Conservation (phyloP, 2,329 filamentous ascomycete species). For the Aspergillus piperis region DNA sequence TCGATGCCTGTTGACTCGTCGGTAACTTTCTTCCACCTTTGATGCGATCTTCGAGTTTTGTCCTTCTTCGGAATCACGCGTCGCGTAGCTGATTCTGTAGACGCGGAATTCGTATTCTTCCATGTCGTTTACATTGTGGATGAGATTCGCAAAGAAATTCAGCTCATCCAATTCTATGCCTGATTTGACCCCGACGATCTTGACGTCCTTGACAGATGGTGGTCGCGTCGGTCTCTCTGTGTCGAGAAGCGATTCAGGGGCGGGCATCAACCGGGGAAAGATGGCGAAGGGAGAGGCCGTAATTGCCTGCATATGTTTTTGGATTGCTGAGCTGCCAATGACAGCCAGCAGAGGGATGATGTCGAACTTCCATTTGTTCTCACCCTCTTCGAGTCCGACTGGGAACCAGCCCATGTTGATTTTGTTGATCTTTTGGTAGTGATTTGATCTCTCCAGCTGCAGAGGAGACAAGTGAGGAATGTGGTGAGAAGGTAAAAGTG, state of each 20-base stretch:
- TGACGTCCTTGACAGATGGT: constrained; percentile 55
- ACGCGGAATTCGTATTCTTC: constrained; percentile 11
- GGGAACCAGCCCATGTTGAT: constrained; percentile 13
- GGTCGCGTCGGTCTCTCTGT: constrained; percentile 57
- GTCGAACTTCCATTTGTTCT: constrained; percentile 55
- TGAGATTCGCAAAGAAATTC: constrained; percentile 64
- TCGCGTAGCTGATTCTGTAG: constrained; percentile 7
- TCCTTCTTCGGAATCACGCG: background rate
- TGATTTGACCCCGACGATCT: constrained; percentile 59
- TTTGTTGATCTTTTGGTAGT: background rate
- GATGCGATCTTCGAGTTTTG: background rate
- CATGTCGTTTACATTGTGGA: constrained; percentile 46
- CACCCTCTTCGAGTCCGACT: background rate
- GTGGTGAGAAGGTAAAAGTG: background rate
- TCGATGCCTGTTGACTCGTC: background rate
- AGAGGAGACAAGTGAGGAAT: background rate
- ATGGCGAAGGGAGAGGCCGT: constrained; percentile 60
- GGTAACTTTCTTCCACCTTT: background rate
- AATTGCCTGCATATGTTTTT: constrained; percentile 59
- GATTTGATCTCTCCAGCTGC: no score
- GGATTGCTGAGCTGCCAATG: constrained; percentile 61
- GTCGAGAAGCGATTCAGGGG: constrained; percentile 62
- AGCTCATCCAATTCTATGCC: constrained; percentile 58
- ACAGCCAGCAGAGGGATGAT: constrained; percentile 64
- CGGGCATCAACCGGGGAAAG: constrained; percentile 62